Conservation (phyloP, 2,329 filamentous ascomycete genomes). For the Ceratocystis ficicola region DNA sequence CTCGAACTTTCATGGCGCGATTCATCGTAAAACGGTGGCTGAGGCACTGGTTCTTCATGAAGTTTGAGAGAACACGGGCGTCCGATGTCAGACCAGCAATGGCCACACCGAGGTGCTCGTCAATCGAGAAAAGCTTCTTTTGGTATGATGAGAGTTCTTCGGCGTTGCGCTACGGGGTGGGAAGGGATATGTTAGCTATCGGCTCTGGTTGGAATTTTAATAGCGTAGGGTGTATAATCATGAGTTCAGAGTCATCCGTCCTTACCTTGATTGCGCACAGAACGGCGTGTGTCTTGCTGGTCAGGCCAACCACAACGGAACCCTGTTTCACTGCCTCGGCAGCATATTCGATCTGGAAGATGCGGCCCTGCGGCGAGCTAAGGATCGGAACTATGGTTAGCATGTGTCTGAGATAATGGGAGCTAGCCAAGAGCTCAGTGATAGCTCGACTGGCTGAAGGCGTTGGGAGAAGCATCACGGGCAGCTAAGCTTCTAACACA, state of each 20-base stretch:
- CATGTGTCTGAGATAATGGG: neutral
- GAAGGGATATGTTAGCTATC: conserved; percentile 12
- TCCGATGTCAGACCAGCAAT: conserved; percentile 96
- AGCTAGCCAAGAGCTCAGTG: neutral
- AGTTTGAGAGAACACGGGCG: conserved; percentile 97
- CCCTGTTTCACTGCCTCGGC: conserved; percentile 98
- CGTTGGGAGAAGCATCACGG: neutral
- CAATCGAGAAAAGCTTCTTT: conserved; percentile 96
- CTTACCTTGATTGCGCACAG: conserved; percentile 88
- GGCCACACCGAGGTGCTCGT: conserved; percentile 88
- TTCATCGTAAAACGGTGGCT: conserved; percentile 92
- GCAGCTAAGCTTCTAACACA: neutral
- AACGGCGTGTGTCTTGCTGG: conserved; percentile 95
- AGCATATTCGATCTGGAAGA: conserved; percentile 99
- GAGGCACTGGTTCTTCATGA: conserved; percentile 99
- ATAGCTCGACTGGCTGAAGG: neutral
- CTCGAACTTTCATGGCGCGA: conserved; percentile 79
- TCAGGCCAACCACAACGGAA: conserved; percentile 91
- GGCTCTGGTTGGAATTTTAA: neutral
- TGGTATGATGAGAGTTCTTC: conserved; percentile 99
- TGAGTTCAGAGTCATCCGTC: too few relatives aligned
- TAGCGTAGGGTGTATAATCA: neutral
- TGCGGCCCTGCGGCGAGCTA: conserved; percentile 96
- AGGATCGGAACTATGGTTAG: conserved; percentile 23
- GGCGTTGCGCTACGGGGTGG: conserved; percentile 64